Conservation (phyloP, 164 flowering plant species). For the Dillenia turbinata region DNA sequence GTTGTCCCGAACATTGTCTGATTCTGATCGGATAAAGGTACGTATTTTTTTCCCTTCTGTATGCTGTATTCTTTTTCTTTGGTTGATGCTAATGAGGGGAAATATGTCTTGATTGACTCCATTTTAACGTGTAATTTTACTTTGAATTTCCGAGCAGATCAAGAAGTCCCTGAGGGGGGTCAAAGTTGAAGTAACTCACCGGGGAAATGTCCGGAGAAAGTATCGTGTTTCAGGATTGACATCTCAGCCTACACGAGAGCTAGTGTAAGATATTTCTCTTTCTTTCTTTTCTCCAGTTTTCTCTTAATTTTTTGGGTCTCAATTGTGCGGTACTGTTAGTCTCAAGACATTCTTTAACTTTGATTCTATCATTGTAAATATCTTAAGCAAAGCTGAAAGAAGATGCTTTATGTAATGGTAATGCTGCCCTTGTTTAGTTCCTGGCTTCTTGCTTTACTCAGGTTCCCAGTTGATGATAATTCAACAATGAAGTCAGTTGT, state of each 20-base stretch:
- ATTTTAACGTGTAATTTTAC: not conserved
- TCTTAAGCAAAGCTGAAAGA: no score
- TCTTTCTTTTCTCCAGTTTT: not conserved
- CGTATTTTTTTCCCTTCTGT: not conserved
- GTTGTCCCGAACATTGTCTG: constrained; percentile 57
- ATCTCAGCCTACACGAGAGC: constrained; percentile 78
- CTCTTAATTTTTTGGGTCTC: not conserved
- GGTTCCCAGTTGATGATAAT: constrained; percentile 64
- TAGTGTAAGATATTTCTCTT: constrained; percentile 41
- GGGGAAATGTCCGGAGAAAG: constrained; percentile 68
- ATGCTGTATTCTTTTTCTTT: not conserved
- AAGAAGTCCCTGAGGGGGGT: constrained; percentile 75
- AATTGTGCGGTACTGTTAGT: not conserved
- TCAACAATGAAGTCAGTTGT: constrained; percentile 63
- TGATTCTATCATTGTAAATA: no score
- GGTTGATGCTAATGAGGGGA: no score
- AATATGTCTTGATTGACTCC: not conserved
- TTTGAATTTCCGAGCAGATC: constrained; percentile 31
- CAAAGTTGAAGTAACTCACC: constrained; percentile 82
- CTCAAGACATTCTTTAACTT: no score
- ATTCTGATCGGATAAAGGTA: constrained; percentile 74
- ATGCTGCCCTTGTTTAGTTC: no score
- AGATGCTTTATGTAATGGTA: no score
- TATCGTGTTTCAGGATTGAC: constrained; percentile 83
- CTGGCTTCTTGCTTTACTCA: constrained; percentile 6